Evolutionary conservation across 768 basidiomycete species (phyloP).

Genomic region (Suillus tomentosus): DNA sequence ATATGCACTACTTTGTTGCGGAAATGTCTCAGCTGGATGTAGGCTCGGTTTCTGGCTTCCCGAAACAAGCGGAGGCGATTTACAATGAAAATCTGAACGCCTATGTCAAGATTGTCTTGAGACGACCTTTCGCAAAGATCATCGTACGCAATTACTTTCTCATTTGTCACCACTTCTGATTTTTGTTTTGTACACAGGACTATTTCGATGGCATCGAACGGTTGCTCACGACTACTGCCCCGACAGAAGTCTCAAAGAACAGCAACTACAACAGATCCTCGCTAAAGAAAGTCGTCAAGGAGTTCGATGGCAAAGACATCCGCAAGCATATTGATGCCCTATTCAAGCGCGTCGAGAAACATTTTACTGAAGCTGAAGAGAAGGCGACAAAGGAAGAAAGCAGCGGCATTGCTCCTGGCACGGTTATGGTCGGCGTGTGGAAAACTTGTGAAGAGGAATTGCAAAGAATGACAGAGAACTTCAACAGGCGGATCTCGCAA

Average conservation of each 20-base stretch:
- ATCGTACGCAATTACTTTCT: conserved; percentile 55
- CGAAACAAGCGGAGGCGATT: conserved; percentile 73
- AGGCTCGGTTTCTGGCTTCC: conserved; percentile 60
- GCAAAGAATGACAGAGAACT: conserved; percentile 68
- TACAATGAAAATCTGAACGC: conserved; percentile 89
- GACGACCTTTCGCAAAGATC: conserved; percentile 83
- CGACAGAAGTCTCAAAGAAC: conserved; percentile 76
- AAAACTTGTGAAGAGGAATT: conserved; percentile 88
- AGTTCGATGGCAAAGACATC: conserved; percentile 85
- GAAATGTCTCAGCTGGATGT: conserved; percentile 76
- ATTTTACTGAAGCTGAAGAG: conserved; percentile 84
- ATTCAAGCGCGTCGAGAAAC: conserved; percentile 92
- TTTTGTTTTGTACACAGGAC: conserved; percentile 55
- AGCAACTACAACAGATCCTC: conserved; percentile 72
- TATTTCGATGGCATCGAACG: conserved; percentile 93
- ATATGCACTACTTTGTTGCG: conserved; percentile 92
- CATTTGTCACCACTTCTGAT: not conserved
- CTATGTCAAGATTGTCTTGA: conserved; percentile 85
- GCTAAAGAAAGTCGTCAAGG: conserved; percentile 84
- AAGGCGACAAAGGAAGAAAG: conserved; percentile 56
- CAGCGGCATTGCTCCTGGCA: conserved; percentile 58
- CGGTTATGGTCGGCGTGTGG: conserved; percentile 85
- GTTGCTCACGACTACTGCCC: conserved; percentile 76
- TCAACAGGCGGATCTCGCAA: conserved; percentile 66
- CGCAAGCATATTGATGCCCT: conserved; percentile 86